Percentiles rank a stretch among this genome's conserved stretches.
These are phyloP conservation scores for Aspergillus fischeri DNA, from an alignment of 2,329 filamentous ascomycete genomes.

Conservation along the genomic window DNA sequence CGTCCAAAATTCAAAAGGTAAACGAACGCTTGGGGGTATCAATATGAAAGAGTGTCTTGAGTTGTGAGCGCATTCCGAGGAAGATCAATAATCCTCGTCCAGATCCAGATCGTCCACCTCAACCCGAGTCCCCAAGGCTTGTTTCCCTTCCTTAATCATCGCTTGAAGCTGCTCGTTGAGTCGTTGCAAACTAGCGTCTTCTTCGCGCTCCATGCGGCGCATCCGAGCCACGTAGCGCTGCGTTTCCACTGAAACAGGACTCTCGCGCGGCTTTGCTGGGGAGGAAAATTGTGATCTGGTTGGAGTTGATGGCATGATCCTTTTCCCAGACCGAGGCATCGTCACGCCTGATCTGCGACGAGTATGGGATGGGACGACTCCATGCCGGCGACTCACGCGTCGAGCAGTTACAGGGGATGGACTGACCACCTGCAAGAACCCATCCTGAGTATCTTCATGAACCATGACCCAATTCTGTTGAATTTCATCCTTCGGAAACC, in stretches of 20 bases:
- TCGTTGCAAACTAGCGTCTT: conserved; percentile 72
- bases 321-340: conserved; percentile 24
- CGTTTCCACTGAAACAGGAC: conserved; percentile 54
- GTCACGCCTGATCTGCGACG: conserved; percentile 21
- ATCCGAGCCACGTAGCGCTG: conserved; percentile 69
- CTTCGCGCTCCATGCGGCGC: conserved; percentile 68
- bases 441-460: conserved; percentile 20
- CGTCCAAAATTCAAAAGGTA: not conserved
- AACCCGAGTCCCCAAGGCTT: conserved; percentile 73
- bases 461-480: conserved; percentile 70
- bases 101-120: conserved; percentile 54
- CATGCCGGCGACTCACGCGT: conserved; percentile 20
- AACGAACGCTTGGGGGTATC: not conserved
- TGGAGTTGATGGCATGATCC: conserved; percentile 21
- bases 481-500: conserved; percentile 52
- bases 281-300: conserved; percentile 20
- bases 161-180: conserved; percentile 76
- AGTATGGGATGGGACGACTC: conserved; percentile 17
- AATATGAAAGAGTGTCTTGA: not conserved
- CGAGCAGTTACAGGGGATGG: conserved; percentile 17
- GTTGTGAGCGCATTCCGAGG: not conserved
- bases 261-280: conserved; percentile 27
- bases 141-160: conserved; percentile 84
- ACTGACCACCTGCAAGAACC: conserved; percentile 10
- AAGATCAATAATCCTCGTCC: conserved; percentile 24